These are phyloP conservation scores for Exophiala mesophila DNA, from an alignment of 2,329 filamentous ascomycete genomes.

Conservation along the genomic window DNA sequence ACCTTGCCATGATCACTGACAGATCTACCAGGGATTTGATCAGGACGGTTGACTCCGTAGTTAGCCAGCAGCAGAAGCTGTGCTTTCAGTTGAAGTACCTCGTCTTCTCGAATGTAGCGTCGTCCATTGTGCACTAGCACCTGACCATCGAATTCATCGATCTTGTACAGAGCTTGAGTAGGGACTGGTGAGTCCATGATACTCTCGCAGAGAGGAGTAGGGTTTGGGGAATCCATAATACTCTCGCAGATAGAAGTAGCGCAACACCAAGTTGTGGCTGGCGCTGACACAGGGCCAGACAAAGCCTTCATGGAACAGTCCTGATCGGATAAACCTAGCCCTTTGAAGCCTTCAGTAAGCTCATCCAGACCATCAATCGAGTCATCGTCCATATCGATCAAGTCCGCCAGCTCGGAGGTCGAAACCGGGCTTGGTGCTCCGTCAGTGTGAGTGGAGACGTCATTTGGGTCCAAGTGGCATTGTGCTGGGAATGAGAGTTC, in stretches of 20 bases:
- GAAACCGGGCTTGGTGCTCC: conserved; percentile 11
- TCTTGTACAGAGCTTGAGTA: not conserved
- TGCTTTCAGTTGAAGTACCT: not conserved
- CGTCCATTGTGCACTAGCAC: not conserved
- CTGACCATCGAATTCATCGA: not conserved
- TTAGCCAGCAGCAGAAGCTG: too few species aligned
- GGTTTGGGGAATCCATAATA: not conserved
- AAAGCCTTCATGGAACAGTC: not conserved
- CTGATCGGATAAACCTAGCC: conserved; percentile 9
- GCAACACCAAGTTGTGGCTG: too few species aligned
- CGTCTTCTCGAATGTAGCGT: not conserved
- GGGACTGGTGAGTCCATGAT: not conserved
- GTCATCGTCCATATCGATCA: not conserved
- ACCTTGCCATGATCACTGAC: too few species aligned
- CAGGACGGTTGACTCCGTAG: too few species aligned
- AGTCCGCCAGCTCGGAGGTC: not conserved
- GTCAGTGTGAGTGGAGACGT: conserved; percentile 17
- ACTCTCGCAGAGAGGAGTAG: not conserved
- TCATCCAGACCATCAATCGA: not conserved
- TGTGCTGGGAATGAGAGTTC: conserved; percentile 11
- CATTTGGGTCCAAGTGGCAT: conserved; percentile 2
- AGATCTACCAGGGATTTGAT: too few species aligned
- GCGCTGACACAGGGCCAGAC: not conserved
- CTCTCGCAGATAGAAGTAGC: too few species aligned
- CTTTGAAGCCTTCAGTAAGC: conserved; percentile 6